Evolutionary conservation across 2,329 filamentous ascomycete species (phyloP).

Genomic region (Pestalotiopsis sp.): DNA sequence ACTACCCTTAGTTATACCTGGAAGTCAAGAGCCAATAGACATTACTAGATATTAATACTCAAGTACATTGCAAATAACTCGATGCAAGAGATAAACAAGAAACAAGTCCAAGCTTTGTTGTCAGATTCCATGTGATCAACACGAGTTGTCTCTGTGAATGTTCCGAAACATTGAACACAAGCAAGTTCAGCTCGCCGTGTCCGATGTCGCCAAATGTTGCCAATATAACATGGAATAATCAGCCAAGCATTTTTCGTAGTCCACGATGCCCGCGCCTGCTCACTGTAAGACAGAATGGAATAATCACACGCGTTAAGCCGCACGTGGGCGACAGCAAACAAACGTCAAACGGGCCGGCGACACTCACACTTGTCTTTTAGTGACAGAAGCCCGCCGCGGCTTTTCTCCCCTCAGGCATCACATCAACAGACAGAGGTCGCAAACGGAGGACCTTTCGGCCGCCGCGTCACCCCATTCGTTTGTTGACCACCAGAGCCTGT

Average conservation of each 20-base stretch:
- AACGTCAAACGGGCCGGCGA: not conserved
- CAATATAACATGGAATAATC: not conserved
- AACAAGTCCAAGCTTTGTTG: too few species aligned
- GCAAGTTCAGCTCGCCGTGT: too few species aligned
- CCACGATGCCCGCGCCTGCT: not conserved
- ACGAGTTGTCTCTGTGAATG: too few species aligned
- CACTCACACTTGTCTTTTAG: not conserved
- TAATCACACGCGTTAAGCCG: not conserved
- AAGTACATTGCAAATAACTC: not conserved
- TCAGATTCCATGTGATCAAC: too few species aligned
- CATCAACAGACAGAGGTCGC: not conserved
- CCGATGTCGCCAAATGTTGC: not conserved
- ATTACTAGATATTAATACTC: not conserved
- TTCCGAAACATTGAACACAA: too few species aligned
- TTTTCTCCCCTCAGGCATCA: not conserved
- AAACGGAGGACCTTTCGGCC: too few species aligned
- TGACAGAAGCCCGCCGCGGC: not conserved
- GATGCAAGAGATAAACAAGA: not conserved
- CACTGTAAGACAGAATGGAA: constrained; percentile 8
- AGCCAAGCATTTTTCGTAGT: not conserved
- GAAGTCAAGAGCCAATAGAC: not conserved
- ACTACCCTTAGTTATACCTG: constrained; percentile 37
- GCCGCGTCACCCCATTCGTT: too few species aligned
- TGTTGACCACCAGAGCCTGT: too few species aligned
- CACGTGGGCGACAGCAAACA: not conserved